Base-by-base conservation (phyloP, 805 yeast species). In the Ogataea angusta region DNA sequence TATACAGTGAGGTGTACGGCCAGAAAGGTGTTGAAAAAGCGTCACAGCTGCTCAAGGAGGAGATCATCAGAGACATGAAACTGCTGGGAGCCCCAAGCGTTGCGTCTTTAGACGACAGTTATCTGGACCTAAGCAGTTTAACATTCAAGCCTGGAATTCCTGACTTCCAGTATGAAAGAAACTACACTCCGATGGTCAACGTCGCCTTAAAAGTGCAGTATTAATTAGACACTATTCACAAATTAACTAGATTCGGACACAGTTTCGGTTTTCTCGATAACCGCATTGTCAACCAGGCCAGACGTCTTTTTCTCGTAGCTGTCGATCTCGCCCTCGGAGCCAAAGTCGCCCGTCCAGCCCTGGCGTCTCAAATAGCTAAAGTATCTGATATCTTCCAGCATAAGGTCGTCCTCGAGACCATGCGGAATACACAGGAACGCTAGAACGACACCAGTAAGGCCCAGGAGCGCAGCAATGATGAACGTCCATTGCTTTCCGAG, bases 1-100 rank as follows among this genome's bases (percentile, higher is more conserved):
- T 84, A 24, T 85, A 82, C 55, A 88, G 89, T 27, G 77, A 83
- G 79, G 72, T 85, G 14, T 85, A 85, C 51, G 93, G 95, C 3
- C 85, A 76, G 48, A 77, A 66, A 5, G 95, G 95, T n/a, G 88
- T 82, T 10, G 59, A 57, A 26, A 73, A 72, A 45, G 83, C 87
- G 10, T 72, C 82, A 35, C 77, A 74, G 44, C 66, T 81, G 3
- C 64, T 82, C 54, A 69, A 74, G 43, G 73, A 68, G 26, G 88
- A 82, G 51, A 67, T 82, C 59, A 59, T 63, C 32, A 72, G 77
- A 63, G 75, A 77, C 45, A 76, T 82, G 85, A 69, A 80, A 43
- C 64, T 82, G 17, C 61, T 82, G 39, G 89, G 88, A 2, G 85
- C 73, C 2, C 70, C 67, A 12, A 43, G 45, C 7, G 43, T 56